Evolutionary conservation across 2,329 filamentous ascomycete genomes (phyloP), one percentile per base, ranked within the genome.

Genomic region (Cercospora beticola): DNA sequence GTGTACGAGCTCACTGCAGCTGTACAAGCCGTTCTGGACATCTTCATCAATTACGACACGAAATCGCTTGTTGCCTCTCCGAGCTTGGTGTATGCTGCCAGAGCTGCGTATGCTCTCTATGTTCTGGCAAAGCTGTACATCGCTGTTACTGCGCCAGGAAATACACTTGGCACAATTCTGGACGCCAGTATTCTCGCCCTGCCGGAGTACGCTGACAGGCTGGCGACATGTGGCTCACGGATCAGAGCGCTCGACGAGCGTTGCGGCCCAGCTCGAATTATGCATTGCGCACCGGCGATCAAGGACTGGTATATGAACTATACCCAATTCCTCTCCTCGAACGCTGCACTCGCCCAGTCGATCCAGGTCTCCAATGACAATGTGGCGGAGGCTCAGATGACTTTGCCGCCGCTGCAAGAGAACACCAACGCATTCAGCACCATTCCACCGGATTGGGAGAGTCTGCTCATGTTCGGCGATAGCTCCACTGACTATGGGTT

Each of bases 61-160:
- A 7, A 36, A 8, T 69, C 64, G 4, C 31, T 74, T 28, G 49
- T 75, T 12, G 64, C 71, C n/a, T 60, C 74, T n/a, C 74, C 76
- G 9, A 69, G 66, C 31, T 60, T 76, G 12, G 30, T 76, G 10
- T 73, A 70, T 31, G 65, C 71, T 21, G 67, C 74, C 16, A 68
- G 76, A 60, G 70, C 73, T 21, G 69, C 72, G 9, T 76, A 76
- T 59, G 72, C 73, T 3, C 66, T 73, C 12, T 76, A 73, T 56
- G 60, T 74, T 2, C 70, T 77, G 7, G 59, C 72, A n/a, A 76
- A 75, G 62, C 61, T 75, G 8, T 73, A 76, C 65, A 73, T 77
- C 21, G 74, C 75, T 8, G 67, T 71, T 4, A 74, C 73, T 2
- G 72, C 70, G 4, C 65, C 66, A 14, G 73, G 74, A 16, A 76